phyloP scores from a whole-genome alignment of 73 alveolate genomes.

The Paramecium primaurelia region DNA sequence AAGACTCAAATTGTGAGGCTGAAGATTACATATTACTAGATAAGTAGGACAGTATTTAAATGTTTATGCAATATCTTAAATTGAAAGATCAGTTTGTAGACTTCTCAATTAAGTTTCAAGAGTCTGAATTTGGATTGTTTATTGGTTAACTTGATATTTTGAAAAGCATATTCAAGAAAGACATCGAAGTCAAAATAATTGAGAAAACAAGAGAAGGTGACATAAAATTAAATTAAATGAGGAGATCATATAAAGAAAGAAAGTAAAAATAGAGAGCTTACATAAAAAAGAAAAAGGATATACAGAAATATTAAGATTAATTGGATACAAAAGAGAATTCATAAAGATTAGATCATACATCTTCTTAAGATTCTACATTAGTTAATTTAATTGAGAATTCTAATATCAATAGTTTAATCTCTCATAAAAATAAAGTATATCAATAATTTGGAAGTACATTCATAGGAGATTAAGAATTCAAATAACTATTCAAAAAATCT shows the following conservation, averaged over 20 bases:
- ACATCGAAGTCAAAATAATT: not conserved
- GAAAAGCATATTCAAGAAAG: not conserved
- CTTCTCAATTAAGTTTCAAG: not conserved
- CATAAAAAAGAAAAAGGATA: not conserved
- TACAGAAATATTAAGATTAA: not conserved
- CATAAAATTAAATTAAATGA: not conserved
- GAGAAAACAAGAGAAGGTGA: not conserved
- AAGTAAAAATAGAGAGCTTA: not conserved
- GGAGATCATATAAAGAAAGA: not conserved
- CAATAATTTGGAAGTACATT: not conserved
- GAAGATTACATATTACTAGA: not conserved
- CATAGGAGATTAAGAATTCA: not conserved
- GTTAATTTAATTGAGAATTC: not conserved
- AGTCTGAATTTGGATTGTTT: not conserved
- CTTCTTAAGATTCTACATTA: not conserved
- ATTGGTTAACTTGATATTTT: not conserved
- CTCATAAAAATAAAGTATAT: not conserved
- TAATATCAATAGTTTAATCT: not conserved
- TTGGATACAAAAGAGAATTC: conserved; percentile 2
- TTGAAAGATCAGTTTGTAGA: not conserved
- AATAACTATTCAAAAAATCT: not conserved
- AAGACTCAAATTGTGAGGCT: not conserved
- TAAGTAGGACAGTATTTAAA: not conserved
- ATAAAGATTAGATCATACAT: not conserved
- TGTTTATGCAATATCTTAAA: not conserved